Conservation (phyloP, 2,329 filamentous ascomycete species). For the Trichoderma lentiforme region DNA sequence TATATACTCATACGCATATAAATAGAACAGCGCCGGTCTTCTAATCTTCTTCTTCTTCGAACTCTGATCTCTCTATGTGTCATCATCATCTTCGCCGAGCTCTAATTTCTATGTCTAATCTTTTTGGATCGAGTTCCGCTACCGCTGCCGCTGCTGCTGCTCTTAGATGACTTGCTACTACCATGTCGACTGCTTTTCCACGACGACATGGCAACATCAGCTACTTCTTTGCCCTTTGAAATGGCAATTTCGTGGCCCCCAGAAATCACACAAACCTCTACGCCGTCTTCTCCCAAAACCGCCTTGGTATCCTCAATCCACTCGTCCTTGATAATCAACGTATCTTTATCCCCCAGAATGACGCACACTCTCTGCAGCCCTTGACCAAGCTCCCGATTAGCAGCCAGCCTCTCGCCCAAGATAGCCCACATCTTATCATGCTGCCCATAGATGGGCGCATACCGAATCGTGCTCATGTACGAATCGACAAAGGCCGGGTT, state of each 20-base stretch:
- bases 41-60: background rate
- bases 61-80: background rate
- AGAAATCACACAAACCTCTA: conserved; percentile 54
- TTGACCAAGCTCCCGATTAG: conserved; percentile 20
- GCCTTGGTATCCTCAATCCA: conserved; percentile 57
- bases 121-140: conserved; percentile 1
- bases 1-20: background rate
- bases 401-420: conserved; percentile 50
- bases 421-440: conserved; percentile 55
- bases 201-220: conserved; percentile 36
- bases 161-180: background rate
- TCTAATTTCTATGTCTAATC: conserved; percentile 11
- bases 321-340: conserved; percentile 64
- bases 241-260: conserved; percentile 71
- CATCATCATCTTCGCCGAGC: too few relatives aligned
- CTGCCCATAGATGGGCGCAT: conserved; percentile 66
- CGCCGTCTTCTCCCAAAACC: conserved; percentile 54
- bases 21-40: background rate
- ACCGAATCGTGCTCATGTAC: conserved; percentile 67
- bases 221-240: conserved; percentile 56
- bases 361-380: conserved; percentile 54
- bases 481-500: conserved; percentile 67
- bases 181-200: conserved; percentile 27
- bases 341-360: conserved; percentile 63
- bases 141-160: background rate